Base-by-base conservation (phyloP, 495 filamentous ascomycete species). In the Cetradonia linearis region DNA sequence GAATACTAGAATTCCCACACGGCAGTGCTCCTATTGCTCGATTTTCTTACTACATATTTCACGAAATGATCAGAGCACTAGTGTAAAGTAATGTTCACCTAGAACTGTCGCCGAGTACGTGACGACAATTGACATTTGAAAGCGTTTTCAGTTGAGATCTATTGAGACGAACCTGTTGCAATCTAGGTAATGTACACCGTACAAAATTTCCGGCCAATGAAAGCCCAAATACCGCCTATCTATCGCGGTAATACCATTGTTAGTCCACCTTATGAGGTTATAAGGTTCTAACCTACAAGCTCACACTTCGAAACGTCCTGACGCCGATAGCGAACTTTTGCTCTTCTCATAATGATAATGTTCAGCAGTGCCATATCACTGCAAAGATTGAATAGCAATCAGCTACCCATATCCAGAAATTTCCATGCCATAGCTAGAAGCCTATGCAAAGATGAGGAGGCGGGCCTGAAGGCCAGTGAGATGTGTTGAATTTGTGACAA, bases 161-260 rank as follows among this genome's bases (percentile, higher is more conserved):
- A 56, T 56, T 58, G 16, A 46, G 34, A 52, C 37, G 55, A 37
- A 53, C 38, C 59, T 49, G 44, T 56, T 53, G 58, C 62, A 64
- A 36, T 61, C 62, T 64, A 64, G 54, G 42, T 46, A 46, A 46
- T 60, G 42, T 64, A 64, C 62, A 64, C 27, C 37, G 18, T 37
- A 40, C 52, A 31, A n/a, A 36, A 37, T 33, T 16, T 27, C n/a
- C 28, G 59, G 55, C 49, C 59, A 55, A 31, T 38, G 59, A 33
- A 61, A 49, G 49, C 28, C 50, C 59, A 46, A 2, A 4, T 55
- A 37, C 11, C 37, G 28, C 59, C 18, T 16, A 11, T 50, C 50
- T 55, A 55, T 47, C 27, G 40, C 52, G 38, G 36, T 61, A 54
- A 37, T 54, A 23, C 40, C 40, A 44, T 59, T 42, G 30, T 59